Evolutionary conservation across 2,329 filamentous ascomycete species (phyloP).

Genomic region (Claviceps sp.): DNA sequence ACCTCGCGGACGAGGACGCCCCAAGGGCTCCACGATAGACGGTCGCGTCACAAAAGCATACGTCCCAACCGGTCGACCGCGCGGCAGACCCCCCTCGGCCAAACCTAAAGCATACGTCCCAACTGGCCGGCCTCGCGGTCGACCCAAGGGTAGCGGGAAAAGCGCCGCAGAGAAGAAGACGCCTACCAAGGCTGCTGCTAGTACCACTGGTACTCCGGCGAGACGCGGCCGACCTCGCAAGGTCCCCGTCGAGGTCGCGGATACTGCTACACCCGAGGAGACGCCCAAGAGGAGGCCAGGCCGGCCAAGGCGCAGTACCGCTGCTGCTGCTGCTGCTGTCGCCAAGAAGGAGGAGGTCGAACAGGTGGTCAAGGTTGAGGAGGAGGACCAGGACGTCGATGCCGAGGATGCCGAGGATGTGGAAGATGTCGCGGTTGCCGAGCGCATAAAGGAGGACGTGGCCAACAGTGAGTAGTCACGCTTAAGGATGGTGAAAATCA

Average conservation of each 20-base stretch:
- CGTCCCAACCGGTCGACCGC: constrained; percentile 25
- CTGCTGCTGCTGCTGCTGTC: not conserved
- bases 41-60: constrained; percentile 20
- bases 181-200: constrained; percentile 8
- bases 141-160: constrained; percentile 28
- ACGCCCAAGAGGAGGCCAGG: constrained; percentile 9
- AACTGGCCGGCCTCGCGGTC: constrained; percentile 33
- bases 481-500: constrained; percentile 1
- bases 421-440: constrained; percentile 10
- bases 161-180: constrained; percentile 11
- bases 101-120: constrained; percentile 18
- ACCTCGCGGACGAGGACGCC: constrained; percentile 3
- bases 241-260: constrained; percentile 15
- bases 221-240: constrained; percentile 16
- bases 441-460: constrained; percentile 7
- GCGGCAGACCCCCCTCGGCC: constrained; percentile 28
- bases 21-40: not conserved
- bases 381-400: constrained; percentile 1
- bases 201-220: constrained; percentile 5
- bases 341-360: not conserved
- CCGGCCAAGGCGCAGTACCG: constrained; percentile 1
- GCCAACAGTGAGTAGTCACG: constrained; percentile 9
- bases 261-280: constrained; percentile 7
- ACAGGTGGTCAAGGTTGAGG: not conserved
- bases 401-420: constrained; percentile 13